phyloP scores from a whole-genome alignment of 305 asterid genomes.

The Caryopteris hybrid region DNA sequence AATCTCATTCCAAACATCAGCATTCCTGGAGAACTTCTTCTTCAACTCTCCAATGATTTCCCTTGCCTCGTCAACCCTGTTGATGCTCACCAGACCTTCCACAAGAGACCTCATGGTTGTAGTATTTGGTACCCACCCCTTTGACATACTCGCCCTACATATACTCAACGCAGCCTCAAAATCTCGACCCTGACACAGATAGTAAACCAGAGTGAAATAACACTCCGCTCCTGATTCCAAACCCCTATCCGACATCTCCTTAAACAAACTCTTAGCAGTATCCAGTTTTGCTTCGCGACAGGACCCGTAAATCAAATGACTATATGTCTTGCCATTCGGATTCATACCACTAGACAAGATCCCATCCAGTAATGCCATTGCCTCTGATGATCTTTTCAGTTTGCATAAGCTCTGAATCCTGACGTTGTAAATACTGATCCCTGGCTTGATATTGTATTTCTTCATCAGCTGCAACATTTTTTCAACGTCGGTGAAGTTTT shows the following conservation, averaged over 20 bases:
- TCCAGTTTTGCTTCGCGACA: constrained; percentile 59
- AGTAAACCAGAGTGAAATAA: constrained; percentile 61
- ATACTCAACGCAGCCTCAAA: constrained; percentile 54
- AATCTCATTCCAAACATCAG: constrained; percentile 66
- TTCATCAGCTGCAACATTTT: constrained; percentile 61
- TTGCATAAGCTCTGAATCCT: constrained; percentile 79
- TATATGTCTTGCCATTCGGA: constrained; percentile 50
- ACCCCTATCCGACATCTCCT: constrained; percentile 45
- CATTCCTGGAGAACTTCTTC: constrained; percentile 46
- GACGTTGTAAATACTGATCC: constrained; percentile 49
- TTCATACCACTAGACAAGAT: constrained; percentile 45
- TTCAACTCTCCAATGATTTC: constrained; percentile 50
- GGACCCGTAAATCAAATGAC: constrained; percentile 64
- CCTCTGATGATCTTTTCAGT: constrained; percentile 57
- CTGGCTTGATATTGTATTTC: constrained; percentile 28
- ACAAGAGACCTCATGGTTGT: constrained; percentile 66
- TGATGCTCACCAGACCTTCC: constrained; percentile 53
- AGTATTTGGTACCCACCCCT: constrained; percentile 68
- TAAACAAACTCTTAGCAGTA: constrained; percentile 47
- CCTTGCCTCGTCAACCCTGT: constrained; percentile 61
- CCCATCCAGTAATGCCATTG: constrained; percentile 69
- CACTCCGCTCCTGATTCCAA: constrained; percentile 46
- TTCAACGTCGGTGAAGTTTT: constrained; percentile 60
- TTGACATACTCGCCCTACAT: constrained; percentile 44
- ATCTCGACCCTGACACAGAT: constrained; percentile 50